Percentiles rank a stretch among this genome's conserved stretches.
These are phyloP conservation scores for Rosellinia necatrix DNA, from an alignment of 2,329 filamentous ascomycete genomes.

Conservation along the genomic window DNA sequence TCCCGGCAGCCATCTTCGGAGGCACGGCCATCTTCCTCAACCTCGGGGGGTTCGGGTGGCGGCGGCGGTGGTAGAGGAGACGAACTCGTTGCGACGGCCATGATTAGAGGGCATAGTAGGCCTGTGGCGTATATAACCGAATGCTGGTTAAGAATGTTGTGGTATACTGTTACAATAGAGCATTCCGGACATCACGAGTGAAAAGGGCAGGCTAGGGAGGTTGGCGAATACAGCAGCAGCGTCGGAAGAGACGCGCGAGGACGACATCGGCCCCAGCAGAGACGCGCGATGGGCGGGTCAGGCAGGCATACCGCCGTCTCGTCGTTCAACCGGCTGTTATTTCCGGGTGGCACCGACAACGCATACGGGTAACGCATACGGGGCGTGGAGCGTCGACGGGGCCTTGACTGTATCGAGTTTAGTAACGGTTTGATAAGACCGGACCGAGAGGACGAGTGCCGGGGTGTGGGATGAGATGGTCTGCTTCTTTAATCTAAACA, in stretches of 20 bases:
- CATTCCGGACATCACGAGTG: neutral
- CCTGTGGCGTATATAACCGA: neutral
- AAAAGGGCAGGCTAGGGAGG: neutral
- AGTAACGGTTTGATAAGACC: neutral
- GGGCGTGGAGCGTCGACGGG: too few relatives aligned
- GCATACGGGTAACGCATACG: conserved; percentile 11
- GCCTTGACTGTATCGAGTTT: too few relatives aligned
- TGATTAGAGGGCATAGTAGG: neutral
- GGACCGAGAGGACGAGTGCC: neutral
- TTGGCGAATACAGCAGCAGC: neutral
- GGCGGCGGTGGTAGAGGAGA: neutral
- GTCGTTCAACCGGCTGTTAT: conserved; percentile 20
- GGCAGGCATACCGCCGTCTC: neutral
- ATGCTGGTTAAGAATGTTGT: too few relatives aligned
- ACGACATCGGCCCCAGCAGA: conserved; percentile 17
- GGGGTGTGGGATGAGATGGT: neutral
- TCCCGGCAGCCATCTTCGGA: conserved; percentile 20
- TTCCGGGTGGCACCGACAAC: conserved; percentile 2
- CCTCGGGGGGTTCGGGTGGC: neutral
- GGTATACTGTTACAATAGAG: neutral
- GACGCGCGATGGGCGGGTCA: conserved; percentile 17
- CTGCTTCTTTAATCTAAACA: neutral
- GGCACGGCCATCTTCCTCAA: conserved; percentile 12
- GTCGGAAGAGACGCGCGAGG: neutral
- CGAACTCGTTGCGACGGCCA: conserved; percentile 1